These are phyloP conservation scores for Eragrostis tef DNA, from an alignment of 202 grass and related monocot species.

Conservation along the genomic window DNA sequence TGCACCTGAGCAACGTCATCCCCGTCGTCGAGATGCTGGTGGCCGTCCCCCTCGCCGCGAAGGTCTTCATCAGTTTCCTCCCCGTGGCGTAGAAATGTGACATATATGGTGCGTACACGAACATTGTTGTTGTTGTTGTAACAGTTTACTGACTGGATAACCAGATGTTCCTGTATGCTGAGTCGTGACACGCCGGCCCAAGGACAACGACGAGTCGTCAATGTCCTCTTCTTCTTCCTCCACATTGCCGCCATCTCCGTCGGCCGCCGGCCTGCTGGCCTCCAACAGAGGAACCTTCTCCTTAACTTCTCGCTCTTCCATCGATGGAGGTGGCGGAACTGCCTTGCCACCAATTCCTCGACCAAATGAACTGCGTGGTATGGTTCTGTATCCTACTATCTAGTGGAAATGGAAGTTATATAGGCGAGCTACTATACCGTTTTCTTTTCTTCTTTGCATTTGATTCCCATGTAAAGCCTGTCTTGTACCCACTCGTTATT, in stretches of 20 bases:
- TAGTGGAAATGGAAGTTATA: no score
- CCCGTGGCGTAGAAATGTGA: not conserved
- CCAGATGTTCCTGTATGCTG: not conserved
- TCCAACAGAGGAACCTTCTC: not conserved
- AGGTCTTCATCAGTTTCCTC: slow-evolving; percentile 25
- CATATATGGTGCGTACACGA: no score
- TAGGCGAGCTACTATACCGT: no score
- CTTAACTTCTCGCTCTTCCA: not conserved
- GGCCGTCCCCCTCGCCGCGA: slow-evolving; percentile 40
- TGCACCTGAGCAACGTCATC: slow-evolving; percentile 37
- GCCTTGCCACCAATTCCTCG: no score
- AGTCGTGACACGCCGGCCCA: slow-evolving; percentile 6
- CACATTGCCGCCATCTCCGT: not conserved
- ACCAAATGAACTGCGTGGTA: no score
- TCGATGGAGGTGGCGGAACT: not conserved
- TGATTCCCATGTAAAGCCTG: no score
- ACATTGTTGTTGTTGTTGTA: slow-evolving; percentile 11
- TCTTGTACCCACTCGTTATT: no score
- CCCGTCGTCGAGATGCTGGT: slow-evolving; percentile 53
- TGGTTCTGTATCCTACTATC: no score
- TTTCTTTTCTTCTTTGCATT: no score
- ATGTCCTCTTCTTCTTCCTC: not conserved
- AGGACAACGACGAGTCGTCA: not conserved
- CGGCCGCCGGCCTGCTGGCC: not conserved
- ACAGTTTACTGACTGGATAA: not conserved